These are phyloP conservation scores for Didymella sp. DNA, from an alignment of 2,329 filamentous ascomycete genomes.

Conservation along the genomic window DNA sequence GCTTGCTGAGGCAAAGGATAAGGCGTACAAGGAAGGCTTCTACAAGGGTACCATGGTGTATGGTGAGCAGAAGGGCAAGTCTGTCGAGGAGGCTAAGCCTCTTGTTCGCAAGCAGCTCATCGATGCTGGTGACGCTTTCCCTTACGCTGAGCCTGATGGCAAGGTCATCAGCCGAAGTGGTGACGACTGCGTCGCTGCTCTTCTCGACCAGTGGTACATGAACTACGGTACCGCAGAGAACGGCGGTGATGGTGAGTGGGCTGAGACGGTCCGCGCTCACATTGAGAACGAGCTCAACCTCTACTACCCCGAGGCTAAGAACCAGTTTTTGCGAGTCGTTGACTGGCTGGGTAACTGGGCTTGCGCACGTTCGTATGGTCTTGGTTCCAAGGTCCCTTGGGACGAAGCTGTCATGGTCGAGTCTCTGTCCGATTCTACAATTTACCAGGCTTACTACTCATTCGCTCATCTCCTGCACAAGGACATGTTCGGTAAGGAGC, in stretches of 20 bases:
- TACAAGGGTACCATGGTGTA: constrained; percentile 92
- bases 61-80: constrained; percentile 85
- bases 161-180: constrained; percentile 85
- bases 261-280: constrained; percentile 64
- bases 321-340: constrained; percentile 78
- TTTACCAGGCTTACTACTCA: constrained; percentile 81
- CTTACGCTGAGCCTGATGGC: constrained; percentile 91
- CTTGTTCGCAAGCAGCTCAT: constrained; percentile 82
- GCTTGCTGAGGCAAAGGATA: constrained; percentile 90
- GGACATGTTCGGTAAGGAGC: constrained; percentile 78
- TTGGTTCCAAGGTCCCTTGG: constrained; percentile 95
- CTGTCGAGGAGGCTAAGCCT: constrained; percentile 85
- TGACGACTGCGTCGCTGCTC: constrained; percentile 90
- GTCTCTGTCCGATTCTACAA: constrained; percentile 86
- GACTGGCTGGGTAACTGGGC: constrained; percentile 90
- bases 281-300: constrained; percentile 72
- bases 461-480: constrained; percentile 72
- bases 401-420: constrained; percentile 90
- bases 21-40: constrained; percentile 96
- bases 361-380: constrained; percentile 86
- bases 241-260: constrained; percentile 80
- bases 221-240: constrained; percentile 76
- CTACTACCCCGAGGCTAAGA: constrained; percentile 67
- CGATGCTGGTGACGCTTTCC: constrained; percentile 79
- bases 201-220: constrained; percentile 97